Base-by-base conservation (phyloP, 176 grass and related monocot genomes). In the Pharus latifolius region DNA sequence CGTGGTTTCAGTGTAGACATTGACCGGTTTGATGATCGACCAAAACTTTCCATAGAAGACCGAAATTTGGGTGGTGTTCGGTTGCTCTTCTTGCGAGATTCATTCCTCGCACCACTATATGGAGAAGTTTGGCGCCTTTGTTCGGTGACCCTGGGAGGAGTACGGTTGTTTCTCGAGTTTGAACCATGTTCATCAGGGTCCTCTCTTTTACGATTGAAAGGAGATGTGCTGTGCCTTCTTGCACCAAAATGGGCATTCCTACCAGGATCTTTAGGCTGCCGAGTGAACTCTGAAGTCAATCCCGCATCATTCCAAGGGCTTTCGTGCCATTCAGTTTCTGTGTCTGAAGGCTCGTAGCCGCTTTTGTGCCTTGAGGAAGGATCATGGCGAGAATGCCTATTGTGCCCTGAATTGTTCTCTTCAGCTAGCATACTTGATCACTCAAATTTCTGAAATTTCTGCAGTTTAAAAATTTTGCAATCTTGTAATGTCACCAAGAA, bases 281-380 rank as follows among this genome's bases (percentile, higher is more conserved):
- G 73, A 63, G 40, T 60, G 60, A 60, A 73, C 52, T 80, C 44
- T 65, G 88, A 87, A 61, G 35, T 77, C 28, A 73, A 33, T 77
- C 46, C 57, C 56, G 49, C 84, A 45, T 91, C 80, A 33, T 87
- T 76, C 80, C 84, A 87, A 68, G 88, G 88, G 80, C 84, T 91
- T 70, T 91, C 88, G 67, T 87, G 80, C 84, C 88, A 87, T 60
- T 91, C 88, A 49, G 83, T 79, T 80, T 91, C 88, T 20, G 88
- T 91, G 56, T 91, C 83, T 5, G 88, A 91, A 72, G 88, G 88
- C 69, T 91, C 88, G 63, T 91, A 91, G 44, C 83, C 88, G 77
- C 83, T 91, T 69, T 47, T 83, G 41, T 70, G 77, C 25, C 58
- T 49, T 50, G 43, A 43, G 15, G 77, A 59, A 35, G 68, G 47